Evolutionary conservation across 768 basidiomycete genomes (phyloP).

Genomic region (Pisolithus microcarpus): DNA sequence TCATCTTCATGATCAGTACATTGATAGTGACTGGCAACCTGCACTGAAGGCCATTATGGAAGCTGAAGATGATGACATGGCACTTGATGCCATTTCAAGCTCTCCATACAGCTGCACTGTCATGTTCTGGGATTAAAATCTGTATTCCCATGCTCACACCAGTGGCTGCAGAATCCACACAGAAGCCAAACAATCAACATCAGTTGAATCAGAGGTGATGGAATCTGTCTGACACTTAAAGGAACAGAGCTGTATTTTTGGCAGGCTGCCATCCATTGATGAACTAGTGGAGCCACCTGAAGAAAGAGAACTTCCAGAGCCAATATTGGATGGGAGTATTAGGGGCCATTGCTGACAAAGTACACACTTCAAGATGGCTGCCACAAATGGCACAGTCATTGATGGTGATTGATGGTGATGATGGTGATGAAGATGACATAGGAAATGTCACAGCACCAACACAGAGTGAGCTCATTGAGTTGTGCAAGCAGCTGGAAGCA

Average conservation of each 20-base stretch:
- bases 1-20: conserved; percentile 7
- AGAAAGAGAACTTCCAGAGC: conserved; percentile 5
- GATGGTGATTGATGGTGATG: neutral
- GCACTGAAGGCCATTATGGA: conserved; percentile 7
- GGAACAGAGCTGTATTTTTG: conserved; percentile 8
- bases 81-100: neutral
- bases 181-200: neutral
- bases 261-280: conserved; percentile 5
- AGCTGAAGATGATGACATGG: conserved; percentile 1
- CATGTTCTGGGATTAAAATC: neutral
- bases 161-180: neutral
- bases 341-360: no score
- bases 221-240: conserved; percentile 2
- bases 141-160: neutral
- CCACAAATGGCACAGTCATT: conserved; percentile 1
- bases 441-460: neutral
- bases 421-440: neutral
- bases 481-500: conserved; percentile 3
- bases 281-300: conserved; percentile 10
- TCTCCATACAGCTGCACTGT: neutral
- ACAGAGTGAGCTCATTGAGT: neutral
- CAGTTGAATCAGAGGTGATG: no score
- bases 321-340: neutral
- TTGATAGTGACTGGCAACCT: conserved; percentile 1
- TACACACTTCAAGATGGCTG: neutral